Base-by-base conservation (phyloP, 306 rosid genomes). In the Aeschynomene evenia region DNA sequence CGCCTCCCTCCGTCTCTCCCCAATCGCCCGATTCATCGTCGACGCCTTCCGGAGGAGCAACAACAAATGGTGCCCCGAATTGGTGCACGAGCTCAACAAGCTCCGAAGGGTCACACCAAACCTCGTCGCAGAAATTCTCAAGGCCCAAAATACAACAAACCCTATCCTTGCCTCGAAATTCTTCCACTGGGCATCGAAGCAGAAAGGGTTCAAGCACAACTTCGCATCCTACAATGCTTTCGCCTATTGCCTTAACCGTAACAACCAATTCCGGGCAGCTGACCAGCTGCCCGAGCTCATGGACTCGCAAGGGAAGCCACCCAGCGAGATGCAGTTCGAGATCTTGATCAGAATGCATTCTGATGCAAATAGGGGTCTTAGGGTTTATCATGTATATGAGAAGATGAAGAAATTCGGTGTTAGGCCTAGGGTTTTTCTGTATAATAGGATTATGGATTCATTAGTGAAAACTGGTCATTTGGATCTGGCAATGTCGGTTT, bases 301-400 rank as follows among this genome's bases (percentile, higher is more conserved):
- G 98, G 84, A 77, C 5, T 80, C 94, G 0, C 97, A 93, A 37
- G 97, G 97, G 11, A 93, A 79, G 43, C 86, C 88, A 0, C 97
- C 98, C 0, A 83, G 83, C n/a, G 90, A 90, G 81, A 93, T 88
- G 57, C 90, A 93, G 74, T 93, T 88, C 8, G 97, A 93, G 88
- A 93, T 93, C 39, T 68, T 93, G 9, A 85, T 90, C 28, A 71
- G 94, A 31, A 90, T 88, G 92, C 98, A 90, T 23, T 46, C 76
- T 1, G 94, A 90, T 54, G 89, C 87, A 70, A 89, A 83, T 19
- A 76, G 91, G 52, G 94, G 97, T 26, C 85, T 88, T 26, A 82
- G 92, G 71, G 88, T 85, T 28, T 84, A 88, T 68, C 73, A 90
- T 46, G 80, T 90, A 1, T 90, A 85, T 53, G 85, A 87, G 68